A percentile compares a stretch with the other conserved stretches of the same genome.
phyloP scores from a whole-genome alignment of 2,329 filamentous ascomycete genomes.

The Neonectria sp. region DNA sequence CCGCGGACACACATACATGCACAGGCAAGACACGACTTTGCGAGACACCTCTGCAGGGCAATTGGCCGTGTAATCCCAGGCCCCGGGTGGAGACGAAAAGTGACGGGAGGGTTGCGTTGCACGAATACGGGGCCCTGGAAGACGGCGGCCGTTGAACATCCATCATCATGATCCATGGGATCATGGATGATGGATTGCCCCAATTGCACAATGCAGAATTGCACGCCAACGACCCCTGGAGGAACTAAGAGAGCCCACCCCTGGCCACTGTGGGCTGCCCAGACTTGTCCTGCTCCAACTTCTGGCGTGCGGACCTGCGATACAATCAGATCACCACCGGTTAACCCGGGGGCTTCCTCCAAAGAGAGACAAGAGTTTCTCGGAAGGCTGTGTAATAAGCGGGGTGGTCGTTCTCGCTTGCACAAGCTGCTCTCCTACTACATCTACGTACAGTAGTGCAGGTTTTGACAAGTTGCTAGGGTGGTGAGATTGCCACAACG shows the following conservation, averaged over 20 bases:
- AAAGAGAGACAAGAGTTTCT: not conserved
- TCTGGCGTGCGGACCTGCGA: slow-evolving; percentile 14
- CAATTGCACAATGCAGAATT: not conserved
- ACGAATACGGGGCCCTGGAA: not conserved
- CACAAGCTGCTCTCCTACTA: not conserved
- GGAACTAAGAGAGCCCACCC: not conserved
- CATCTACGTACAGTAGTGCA: slow-evolving; percentile 2
- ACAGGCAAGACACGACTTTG: not conserved
- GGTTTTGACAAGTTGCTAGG: not conserved
- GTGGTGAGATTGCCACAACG: slow-evolving; percentile 8
- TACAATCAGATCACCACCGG: slow-evolving; percentile 23
- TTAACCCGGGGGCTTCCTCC: slow-evolving; percentile 12
- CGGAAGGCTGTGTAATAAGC: not conserved
- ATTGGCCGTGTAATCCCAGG: not conserved
- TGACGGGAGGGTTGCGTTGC: not conserved
- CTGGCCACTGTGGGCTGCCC: slow-evolving; percentile 17
- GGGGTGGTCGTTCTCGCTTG: not conserved
- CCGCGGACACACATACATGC: not conserved
- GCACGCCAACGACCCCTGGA: not conserved
- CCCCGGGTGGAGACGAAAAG: slow-evolving; percentile 3
- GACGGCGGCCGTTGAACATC: not conserved
- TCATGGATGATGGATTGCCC: too few species aligned
- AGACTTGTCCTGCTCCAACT: slow-evolving; percentile 27
- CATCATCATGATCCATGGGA: not conserved
- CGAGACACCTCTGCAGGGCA: slow-evolving; percentile 3